phyloP scores from a whole-genome alignment of 1,139 yeast species.

The Eremothecium sinecaudum region DNA sequence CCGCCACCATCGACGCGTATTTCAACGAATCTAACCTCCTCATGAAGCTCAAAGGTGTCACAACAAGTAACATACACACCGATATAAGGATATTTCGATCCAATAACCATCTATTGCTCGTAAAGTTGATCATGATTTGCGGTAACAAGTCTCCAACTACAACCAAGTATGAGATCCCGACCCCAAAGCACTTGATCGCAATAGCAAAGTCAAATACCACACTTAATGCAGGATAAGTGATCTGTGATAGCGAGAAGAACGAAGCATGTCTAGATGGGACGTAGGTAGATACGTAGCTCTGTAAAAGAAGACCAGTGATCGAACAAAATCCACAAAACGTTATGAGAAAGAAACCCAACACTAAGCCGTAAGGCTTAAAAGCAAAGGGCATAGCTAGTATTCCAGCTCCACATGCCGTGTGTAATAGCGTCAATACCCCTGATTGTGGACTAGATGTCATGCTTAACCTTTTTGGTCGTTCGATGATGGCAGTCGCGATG shows the following conservation, averaged over 20 bases:
- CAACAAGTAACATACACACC: conserved; percentile 45
- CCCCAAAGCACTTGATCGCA: conserved; percentile 83
- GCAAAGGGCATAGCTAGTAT: conserved; percentile 91
- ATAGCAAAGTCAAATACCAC: conserved; percentile 83
- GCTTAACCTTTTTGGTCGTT: not conserved
- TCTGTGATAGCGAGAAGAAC: conserved; percentile 68
- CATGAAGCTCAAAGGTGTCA: conserved; percentile 53
- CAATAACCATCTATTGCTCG: conserved; percentile 28
- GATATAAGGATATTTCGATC: conserved; percentile 60
- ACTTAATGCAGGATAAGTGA: conserved; percentile 71
- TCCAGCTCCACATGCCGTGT: conserved; percentile 71
- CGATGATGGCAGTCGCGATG: not conserved
- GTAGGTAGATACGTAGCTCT: conserved; percentile 36
- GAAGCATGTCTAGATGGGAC: conserved; percentile 68
- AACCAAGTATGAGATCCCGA: conserved; percentile 63
- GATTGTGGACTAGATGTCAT: conserved; percentile 26
- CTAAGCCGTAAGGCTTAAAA: conserved; percentile 72
- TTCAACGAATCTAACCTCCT: conserved; percentile 58
- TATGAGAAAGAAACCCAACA: conserved; percentile 58
- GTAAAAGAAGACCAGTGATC: conserved; percentile 23
- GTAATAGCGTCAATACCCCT: conserved; percentile 47
- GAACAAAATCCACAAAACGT: conserved; percentile 37
- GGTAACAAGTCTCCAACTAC: conserved; percentile 76
- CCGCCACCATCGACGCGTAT: conserved; percentile 60
- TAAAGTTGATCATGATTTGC: conserved; percentile 45